phyloP scores from a whole-genome alignment of 768 basidiomycete genomes.

The Scleroderma citrinum region DNA sequence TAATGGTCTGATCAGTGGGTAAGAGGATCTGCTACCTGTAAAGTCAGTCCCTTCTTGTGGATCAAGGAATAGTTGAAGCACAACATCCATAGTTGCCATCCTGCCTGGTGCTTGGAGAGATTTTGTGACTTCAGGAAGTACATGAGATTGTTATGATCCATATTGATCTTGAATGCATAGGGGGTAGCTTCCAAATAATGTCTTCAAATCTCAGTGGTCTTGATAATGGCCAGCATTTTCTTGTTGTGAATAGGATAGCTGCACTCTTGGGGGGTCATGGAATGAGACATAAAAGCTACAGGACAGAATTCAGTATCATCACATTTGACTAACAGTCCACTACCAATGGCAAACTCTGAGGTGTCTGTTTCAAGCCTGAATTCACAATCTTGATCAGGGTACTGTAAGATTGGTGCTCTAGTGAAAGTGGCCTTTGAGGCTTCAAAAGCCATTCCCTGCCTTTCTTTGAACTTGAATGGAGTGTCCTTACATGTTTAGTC shows the following conservation, averaged over 20 bases:
- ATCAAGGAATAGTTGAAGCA: too few relatives aligned
- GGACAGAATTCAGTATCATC: neutral
- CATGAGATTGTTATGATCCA: neutral
- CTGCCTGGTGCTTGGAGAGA: too few relatives aligned
- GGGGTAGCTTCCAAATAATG: slow-evolving; percentile 1
- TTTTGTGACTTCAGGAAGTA: neutral
- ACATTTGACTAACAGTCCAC: neutral
- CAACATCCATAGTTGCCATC: too few relatives aligned
- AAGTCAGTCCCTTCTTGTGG: neutral
- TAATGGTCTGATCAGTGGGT: too few relatives aligned
- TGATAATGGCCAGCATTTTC: slow-evolving; percentile 1
- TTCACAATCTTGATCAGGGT: neutral
- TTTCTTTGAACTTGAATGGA: slow-evolving; percentile 10
- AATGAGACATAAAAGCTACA: neutral
- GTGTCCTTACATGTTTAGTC: neutral
- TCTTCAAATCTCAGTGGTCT: neutral
- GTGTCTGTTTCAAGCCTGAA: slow-evolving; percentile 1
- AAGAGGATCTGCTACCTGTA: too few relatives aligned
- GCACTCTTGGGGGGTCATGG: neutral
- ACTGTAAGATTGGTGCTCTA: slow-evolving; percentile 13
- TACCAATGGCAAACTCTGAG: neutral
- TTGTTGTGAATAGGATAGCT: neutral
- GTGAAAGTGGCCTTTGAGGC: slow-evolving; percentile 25
- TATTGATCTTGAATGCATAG: neutral
- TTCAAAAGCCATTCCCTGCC: slow-evolving; percentile 21